These are phyloP conservation scores for Sphenostylis stenocarpa DNA, from an alignment of 306 rosid genomes.

Conservation along the genomic window DNA sequence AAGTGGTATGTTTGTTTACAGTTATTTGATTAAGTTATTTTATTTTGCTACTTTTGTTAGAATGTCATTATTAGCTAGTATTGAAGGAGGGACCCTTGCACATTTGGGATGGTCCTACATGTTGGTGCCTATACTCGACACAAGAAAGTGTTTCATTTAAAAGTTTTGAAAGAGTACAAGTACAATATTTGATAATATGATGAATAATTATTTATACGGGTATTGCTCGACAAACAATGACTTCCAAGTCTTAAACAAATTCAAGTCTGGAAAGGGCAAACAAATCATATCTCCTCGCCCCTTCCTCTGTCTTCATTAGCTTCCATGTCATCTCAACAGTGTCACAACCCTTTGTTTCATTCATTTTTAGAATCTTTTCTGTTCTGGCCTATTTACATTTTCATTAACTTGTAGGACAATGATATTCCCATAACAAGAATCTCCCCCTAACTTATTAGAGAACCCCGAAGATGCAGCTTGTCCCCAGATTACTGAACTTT, in stretches of 20 bases:
- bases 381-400: slow-evolving; percentile 27
- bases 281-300: slow-evolving; percentile 21
- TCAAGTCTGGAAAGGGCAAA: slow-evolving; percentile 30
- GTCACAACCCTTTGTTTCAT: slow-evolving; percentile 49
- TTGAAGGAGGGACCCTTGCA: slow-evolving; percentile 46
- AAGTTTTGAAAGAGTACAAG: slow-evolving; percentile 32
- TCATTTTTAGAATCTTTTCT: slow-evolving; percentile 44
- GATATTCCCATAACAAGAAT: slow-evolving; percentile 29
- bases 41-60: slow-evolving; percentile 35
- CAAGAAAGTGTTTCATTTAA: slow-evolving; percentile 36
- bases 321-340: slow-evolving; percentile 24
- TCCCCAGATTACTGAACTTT: slow-evolving; percentile 39
- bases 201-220: slow-evolving; percentile 26
- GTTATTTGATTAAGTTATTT: not conserved
- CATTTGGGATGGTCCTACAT: slow-evolving; percentile 61
- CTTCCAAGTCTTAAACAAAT: slow-evolving; percentile 46
- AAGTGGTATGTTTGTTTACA: not conserved
- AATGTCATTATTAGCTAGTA: slow-evolving; percentile 54
- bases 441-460: slow-evolving; percentile 32
- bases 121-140: slow-evolving; percentile 61
- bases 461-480: slow-evolving; percentile 32
- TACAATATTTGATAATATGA: slow-evolving; percentile 35
- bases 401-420: slow-evolving; percentile 33
- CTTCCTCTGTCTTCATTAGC: slow-evolving; percentile 30
- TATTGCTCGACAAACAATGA: slow-evolving; percentile 64